Evolutionary conservation across 164 flowering plant genomes (phyloP).

Genomic region (Santalum album): DNA sequence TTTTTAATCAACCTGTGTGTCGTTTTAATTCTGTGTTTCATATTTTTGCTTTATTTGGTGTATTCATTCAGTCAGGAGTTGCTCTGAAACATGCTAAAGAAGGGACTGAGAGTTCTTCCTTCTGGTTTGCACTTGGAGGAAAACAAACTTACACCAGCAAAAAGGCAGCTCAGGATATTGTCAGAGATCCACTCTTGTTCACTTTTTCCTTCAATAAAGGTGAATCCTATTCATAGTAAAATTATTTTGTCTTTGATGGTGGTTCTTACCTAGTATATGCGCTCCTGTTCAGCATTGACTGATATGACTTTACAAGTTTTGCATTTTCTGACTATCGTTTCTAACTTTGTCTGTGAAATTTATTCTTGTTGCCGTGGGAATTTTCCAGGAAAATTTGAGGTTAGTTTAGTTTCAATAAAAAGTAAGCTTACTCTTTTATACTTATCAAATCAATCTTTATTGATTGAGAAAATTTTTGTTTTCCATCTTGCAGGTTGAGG

Average conservation of each 20-base stretch:
- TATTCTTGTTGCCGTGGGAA: conserved; percentile 23
- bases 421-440: not conserved
- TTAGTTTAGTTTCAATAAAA: conserved; percentile 17
- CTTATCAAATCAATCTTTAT: not conserved
- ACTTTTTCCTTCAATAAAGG: conserved; percentile 75
- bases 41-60: too few species aligned
- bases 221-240: too few species aligned
- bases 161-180: conserved; percentile 46
- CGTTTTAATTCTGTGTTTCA: too few species aligned
- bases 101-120: conserved; percentile 94
- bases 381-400: conserved; percentile 89
- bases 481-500: conserved; percentile 55
- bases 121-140: conserved; percentile 95
- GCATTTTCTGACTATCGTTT: conserved; percentile 12
- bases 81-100: conserved; percentile 85
- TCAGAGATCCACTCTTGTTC: conserved; percentile 89
- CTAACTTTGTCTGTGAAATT: too few species aligned
- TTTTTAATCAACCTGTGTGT: too few species aligned
- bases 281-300: too few species aligned
- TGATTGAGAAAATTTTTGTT: not conserved
- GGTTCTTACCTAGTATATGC: too few species aligned
- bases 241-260: too few species aligned
- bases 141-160: conserved; percentile 86
- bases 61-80: conserved; percentile 88
- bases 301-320: too few species aligned